Conservation (phyloP, 257 asterid genomes). For the Datura wrightii region DNA sequence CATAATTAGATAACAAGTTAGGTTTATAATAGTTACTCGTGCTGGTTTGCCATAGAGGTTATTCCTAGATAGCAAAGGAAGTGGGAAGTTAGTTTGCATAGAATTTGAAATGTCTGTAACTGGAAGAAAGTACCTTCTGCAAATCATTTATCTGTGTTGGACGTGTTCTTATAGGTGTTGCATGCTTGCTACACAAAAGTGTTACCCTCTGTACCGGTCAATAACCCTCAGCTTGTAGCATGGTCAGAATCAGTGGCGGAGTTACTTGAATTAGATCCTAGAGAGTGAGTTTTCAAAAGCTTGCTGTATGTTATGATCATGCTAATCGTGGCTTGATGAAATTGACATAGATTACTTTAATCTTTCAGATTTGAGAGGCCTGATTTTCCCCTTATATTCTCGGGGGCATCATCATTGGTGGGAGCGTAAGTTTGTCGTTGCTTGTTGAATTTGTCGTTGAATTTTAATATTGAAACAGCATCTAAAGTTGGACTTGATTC, state of each 20-base stretch:
- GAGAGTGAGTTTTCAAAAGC: conserved; percentile 63
- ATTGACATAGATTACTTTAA: conserved; percentile 35
- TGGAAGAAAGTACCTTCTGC: conserved; percentile 3
- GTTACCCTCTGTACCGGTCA: conserved; percentile 82
- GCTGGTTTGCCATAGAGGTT: neutral
- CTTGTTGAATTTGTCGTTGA: neutral
- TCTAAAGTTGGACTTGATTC: neutral
- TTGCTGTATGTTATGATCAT: conserved; percentile 6
- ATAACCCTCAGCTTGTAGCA: conserved; percentile 88
- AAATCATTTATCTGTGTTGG: neutral
- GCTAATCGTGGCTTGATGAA: conserved; percentile 26
- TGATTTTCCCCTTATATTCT: conserved; percentile 75
- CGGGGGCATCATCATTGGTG: conserved; percentile 71
- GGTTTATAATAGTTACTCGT: neutral
- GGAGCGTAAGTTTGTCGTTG: conserved; percentile 68
- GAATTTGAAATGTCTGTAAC: neutral
- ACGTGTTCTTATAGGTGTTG: conserved; percentile 61
- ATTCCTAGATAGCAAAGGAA: neutral
- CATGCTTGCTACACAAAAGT: conserved; percentile 89
- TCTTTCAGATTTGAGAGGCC: conserved; percentile 82
- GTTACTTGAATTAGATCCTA: conserved; percentile 74
- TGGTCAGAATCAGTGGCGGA: conserved; percentile 89
- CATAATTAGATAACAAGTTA: neutral
- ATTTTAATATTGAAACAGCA: neutral
- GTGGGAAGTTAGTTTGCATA: neutral